Conservation (phyloP, 306 rosid genomes). For the Sphenostylis stenocarpa region DNA sequence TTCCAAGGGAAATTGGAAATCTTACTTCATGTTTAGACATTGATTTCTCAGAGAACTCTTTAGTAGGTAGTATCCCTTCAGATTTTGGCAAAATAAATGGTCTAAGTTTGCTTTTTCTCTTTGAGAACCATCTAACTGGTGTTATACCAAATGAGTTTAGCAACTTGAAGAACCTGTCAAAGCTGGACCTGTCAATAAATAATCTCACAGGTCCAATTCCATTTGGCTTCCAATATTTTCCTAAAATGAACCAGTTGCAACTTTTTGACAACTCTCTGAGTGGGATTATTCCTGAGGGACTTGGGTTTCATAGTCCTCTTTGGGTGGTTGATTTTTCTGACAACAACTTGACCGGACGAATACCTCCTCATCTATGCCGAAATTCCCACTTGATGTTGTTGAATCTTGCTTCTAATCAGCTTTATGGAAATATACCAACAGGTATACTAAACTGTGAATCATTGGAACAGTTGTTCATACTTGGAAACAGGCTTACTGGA, state of each 20-base stretch:
- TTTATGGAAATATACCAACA: constrained; percentile 67
- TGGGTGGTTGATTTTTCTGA: constrained; percentile 96
- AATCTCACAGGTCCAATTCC: constrained; percentile 78
- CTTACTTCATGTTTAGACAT: constrained; percentile 63
- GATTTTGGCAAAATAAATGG: constrained; percentile 73
- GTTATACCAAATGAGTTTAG: constrained; percentile 75
- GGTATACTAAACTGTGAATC: constrained; percentile 65
- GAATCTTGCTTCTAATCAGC: constrained; percentile 65
- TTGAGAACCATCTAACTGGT: constrained; percentile 85
- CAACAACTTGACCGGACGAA: constrained; percentile 65
- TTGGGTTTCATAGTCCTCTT: constrained; percentile 67
- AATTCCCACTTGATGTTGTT: constrained; percentile 61
- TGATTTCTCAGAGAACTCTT: constrained; percentile 85
- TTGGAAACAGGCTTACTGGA: constrained; percentile 71
- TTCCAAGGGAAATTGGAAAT: constrained; percentile 91
- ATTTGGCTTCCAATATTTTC: constrained; percentile 61
- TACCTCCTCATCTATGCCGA: constrained; percentile 78
- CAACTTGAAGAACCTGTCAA: constrained; percentile 58
- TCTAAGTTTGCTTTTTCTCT: constrained; percentile 71
- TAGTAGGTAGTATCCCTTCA: constrained; percentile 70
- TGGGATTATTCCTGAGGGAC: constrained; percentile 70
- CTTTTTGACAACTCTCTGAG: constrained; percentile 76
- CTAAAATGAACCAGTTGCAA: constrained; percentile 68
- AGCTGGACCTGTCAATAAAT: constrained; percentile 92
- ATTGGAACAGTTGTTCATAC: constrained; percentile 66